phyloP scores from a whole-genome alignment of 768 basidiomycete species.

The Galerina marginata region DNA sequence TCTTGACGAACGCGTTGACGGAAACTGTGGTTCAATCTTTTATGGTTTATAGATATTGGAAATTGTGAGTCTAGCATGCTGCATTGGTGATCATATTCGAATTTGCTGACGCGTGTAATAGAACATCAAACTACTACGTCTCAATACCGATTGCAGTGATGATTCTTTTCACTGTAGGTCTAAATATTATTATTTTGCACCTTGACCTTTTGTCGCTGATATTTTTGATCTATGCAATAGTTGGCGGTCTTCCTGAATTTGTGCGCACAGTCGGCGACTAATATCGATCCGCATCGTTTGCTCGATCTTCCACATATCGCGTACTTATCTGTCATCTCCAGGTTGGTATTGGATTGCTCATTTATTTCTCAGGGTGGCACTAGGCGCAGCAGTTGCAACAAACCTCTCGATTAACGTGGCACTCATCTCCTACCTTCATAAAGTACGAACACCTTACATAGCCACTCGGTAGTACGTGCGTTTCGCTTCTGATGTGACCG shows the following conservation, averaged over 20 bases:
- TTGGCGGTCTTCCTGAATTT: too few relatives aligned
- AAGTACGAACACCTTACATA: background rate
- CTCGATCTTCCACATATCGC: too few relatives aligned
- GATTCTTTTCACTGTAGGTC: slow-evolving; percentile 1
- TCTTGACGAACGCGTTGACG: slow-evolving; percentile 11
- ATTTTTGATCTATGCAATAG: too few relatives aligned
- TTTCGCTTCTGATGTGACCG: background rate
- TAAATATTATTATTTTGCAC: too few relatives aligned
- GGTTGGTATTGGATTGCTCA: background rate
- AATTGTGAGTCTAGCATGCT: slow-evolving; percentile 12
- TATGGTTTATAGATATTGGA: slow-evolving; percentile 17
- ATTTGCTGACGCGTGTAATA: background rate
- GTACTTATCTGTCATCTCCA: too few relatives aligned
- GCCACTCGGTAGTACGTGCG: background rate
- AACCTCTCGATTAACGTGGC: slow-evolving; percentile 12
- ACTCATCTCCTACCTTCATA: slow-evolving; percentile 6
- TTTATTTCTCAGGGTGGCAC: slow-evolving; percentile 2
- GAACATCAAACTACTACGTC: slow-evolving; percentile 12
- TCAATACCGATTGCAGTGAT: background rate
- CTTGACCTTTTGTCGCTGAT: too few relatives aligned
- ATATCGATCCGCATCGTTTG: too few relatives aligned
- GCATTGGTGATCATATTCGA: background rate
- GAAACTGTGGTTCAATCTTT: slow-evolving; percentile 14
- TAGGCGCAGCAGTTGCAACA: slow-evolving; percentile 6
- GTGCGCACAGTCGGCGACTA: too few relatives aligned